Evolutionary conservation across 2,329 filamentous ascomycete genomes (phyloP).

Genomic region (Talaromyces islandicus): DNA sequence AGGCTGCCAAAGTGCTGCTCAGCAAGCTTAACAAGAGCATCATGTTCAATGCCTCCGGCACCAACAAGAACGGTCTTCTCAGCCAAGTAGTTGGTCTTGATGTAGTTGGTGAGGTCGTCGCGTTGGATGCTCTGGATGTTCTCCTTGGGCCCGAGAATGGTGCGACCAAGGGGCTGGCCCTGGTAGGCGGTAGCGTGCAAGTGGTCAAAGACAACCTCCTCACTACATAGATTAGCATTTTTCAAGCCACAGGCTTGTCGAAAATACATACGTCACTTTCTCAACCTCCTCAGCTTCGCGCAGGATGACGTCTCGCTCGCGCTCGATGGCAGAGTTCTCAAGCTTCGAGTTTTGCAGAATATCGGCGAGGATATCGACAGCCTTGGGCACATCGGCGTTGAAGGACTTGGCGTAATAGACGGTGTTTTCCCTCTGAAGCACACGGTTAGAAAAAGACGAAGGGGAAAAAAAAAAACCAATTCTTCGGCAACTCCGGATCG

Average conservation of each 20-base stretch:
- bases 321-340: conserved; percentile 85
- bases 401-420: conserved; percentile 99
- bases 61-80: conserved; percentile 99
- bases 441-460: conserved; percentile 19
- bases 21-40: conserved; percentile 88
- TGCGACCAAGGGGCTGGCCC: conserved; percentile 90
- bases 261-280: conserved; percentile 49
- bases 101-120: conserved; percentile 87
- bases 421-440: conserved; percentile 86
- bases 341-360: conserved; percentile 99
- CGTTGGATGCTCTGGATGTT: conserved; percentile 96
- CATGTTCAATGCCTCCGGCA: conserved; percentile 87
- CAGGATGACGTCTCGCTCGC: conserved; percentile 97
- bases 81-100: conserved; percentile 99
- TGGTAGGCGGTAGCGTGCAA: conserved; percentile 97
- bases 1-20: conserved; percentile 90
- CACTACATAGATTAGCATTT: conserved; percentile 56
- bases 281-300: conserved; percentile 99
- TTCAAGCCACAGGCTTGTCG: not conserved
- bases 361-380: conserved; percentile 96
- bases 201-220: conserved; percentile 99
- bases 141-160: conserved; percentile 93
- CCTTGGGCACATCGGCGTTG: conserved; percentile 93
- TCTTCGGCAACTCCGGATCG: conserved; percentile 16
- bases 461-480: conserved; percentile 13